phyloP scores from a whole-genome alignment of 2,329 filamentous ascomycete genomes.

The Dactylellina sp. region DNA sequence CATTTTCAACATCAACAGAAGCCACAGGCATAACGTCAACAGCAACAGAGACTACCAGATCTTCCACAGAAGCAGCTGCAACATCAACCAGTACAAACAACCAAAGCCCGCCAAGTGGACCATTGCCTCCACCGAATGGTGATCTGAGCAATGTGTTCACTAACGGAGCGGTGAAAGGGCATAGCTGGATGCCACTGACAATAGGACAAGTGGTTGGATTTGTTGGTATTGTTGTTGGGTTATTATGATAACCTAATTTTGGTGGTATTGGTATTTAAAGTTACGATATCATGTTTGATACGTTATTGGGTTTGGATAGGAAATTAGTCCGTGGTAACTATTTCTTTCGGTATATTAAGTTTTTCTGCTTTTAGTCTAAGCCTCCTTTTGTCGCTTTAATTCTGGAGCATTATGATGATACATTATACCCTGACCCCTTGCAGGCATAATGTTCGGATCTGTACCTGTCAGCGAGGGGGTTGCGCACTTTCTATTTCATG shows the following conservation, averaged over 20 bases:
- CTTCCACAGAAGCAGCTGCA: slow-evolving; percentile 7
- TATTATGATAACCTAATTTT: slow-evolving; percentile 16
- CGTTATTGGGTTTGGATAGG: neutral
- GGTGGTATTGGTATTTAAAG: neutral
- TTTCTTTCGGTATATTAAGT: neutral
- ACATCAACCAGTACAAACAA: slow-evolving; percentile 15
- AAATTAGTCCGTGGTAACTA: too few species aligned
- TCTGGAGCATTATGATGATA: slow-evolving; percentile 10
- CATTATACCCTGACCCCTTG: slow-evolving; percentile 11
- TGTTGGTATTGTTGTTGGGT: slow-evolving; percentile 17
- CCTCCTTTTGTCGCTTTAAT: slow-evolving; percentile 4
- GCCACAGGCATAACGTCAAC: slow-evolving; percentile 6
- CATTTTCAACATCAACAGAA: slow-evolving; percentile 2
- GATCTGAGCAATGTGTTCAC: slow-evolving; percentile 51
- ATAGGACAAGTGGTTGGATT: slow-evolving; percentile 21
- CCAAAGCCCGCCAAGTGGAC: slow-evolving; percentile 12
- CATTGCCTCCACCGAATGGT: slow-evolving; percentile 49
- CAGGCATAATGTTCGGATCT: slow-evolving; percentile 3
- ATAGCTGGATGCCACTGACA: neutral
- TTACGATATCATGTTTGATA: neutral
- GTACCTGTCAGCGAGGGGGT: slow-evolving; percentile 1
- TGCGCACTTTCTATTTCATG: slow-evolving; percentile 1
- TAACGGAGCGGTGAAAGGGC: slow-evolving; percentile 4
- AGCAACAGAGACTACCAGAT: slow-evolving; percentile 5
- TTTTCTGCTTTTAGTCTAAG: slow-evolving; percentile 8